Evolutionary conservation across 1,139 yeast genomes (phyloP).

Genomic region (Pichia sp.): DNA sequence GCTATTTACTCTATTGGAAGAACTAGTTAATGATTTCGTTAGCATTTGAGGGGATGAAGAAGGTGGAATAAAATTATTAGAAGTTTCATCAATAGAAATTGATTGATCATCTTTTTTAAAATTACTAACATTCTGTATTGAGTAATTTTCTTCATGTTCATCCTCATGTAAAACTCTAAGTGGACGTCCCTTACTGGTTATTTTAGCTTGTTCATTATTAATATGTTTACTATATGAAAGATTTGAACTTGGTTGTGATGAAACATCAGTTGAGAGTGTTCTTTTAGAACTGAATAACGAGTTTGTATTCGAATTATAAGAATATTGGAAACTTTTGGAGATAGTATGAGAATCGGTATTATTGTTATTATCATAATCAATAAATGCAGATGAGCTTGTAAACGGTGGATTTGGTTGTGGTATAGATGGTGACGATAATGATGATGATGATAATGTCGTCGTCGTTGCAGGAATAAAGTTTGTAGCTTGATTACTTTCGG

Average conservation of each 20-base stretch:
- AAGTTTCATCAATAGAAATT: not conserved
- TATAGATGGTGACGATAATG: too few relatives aligned
- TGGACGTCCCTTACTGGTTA: slow-evolving; percentile 36
- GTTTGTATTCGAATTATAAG: slow-evolving; percentile 28
- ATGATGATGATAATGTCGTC: too few relatives aligned
- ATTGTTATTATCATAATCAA: too few relatives aligned
- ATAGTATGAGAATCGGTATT: not conserved
- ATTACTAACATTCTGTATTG: not conserved
- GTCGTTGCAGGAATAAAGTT: too few relatives aligned
- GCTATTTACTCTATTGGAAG: slow-evolving; percentile 4
- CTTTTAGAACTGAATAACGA: slow-evolving; percentile 30
- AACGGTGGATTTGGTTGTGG: not conserved
- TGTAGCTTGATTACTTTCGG: too few relatives aligned
- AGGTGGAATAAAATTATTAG: not conserved
- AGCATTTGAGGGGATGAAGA: too few relatives aligned
- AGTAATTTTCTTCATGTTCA: slow-evolving; percentile 19
- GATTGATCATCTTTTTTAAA: not conserved
- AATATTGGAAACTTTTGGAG: slow-evolving; percentile 28
- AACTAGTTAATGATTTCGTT: too few relatives aligned
- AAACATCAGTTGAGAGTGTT: slow-evolving; percentile 26
- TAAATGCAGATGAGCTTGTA: too few relatives aligned
- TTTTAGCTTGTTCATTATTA: slow-evolving; percentile 9
- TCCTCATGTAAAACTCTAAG: slow-evolving; percentile 36
- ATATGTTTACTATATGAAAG: slow-evolving; percentile 14
- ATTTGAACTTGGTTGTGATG: slow-evolving; percentile 23